Percentiles rank a stretch among this genome's conserved stretches.
Evolutionary conservation across 2,329 filamentous ascomycete genomes (phyloP).

Genomic region (Ceratocystiopsis brevicomis): DNA sequence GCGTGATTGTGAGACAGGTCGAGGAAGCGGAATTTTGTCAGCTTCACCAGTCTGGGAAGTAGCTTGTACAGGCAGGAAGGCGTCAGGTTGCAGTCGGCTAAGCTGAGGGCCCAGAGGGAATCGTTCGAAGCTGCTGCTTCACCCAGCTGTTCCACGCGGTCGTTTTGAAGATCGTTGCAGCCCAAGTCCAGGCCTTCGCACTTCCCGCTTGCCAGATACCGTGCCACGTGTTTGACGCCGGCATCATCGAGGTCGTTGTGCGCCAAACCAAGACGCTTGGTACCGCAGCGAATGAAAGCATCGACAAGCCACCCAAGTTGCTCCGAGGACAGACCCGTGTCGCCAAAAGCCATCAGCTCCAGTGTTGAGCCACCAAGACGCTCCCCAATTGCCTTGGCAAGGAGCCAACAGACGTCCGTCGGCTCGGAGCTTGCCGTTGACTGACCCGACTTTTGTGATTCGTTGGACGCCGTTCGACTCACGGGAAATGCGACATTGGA

Average conservation of each 20-base stretch:
- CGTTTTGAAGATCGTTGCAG: slow-evolving; percentile 52
- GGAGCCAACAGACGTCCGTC: slow-evolving; percentile 41
- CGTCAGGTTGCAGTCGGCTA: slow-evolving; percentile 69
- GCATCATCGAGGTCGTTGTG: slow-evolving; percentile 60
- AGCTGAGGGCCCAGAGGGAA: slow-evolving; percentile 60
- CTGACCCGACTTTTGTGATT: no score
- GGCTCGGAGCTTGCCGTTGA: slow-evolving; percentile 3
- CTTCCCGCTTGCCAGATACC: slow-evolving; percentile 54
- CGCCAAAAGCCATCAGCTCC: slow-evolving; percentile 67
- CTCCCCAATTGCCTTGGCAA: slow-evolving; percentile 58
- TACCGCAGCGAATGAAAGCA: slow-evolving; percentile 57
- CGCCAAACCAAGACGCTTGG: slow-evolving; percentile 64
- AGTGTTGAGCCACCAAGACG: slow-evolving; percentile 57
- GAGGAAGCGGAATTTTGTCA: slow-evolving; percentile 66
- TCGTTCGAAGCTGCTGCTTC: slow-evolving; percentile 31
- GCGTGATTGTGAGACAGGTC: slow-evolving; percentile 80
- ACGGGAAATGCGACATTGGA: slow-evolving; percentile 64
- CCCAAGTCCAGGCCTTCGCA: slow-evolving; percentile 83
- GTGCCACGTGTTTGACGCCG: slow-evolving; percentile 55
- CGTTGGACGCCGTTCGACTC: no score
- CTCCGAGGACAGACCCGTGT: slow-evolving; percentile 52
- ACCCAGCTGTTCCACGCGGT: slow-evolving; percentile 30
- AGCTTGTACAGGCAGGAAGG: slow-evolving; percentile 55
- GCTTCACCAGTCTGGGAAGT: slow-evolving; percentile 50
- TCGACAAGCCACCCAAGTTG: slow-evolving; percentile 65